Conservation (phyloP, 139 green algal genomes). For the Ulvella scutata region DNA sequence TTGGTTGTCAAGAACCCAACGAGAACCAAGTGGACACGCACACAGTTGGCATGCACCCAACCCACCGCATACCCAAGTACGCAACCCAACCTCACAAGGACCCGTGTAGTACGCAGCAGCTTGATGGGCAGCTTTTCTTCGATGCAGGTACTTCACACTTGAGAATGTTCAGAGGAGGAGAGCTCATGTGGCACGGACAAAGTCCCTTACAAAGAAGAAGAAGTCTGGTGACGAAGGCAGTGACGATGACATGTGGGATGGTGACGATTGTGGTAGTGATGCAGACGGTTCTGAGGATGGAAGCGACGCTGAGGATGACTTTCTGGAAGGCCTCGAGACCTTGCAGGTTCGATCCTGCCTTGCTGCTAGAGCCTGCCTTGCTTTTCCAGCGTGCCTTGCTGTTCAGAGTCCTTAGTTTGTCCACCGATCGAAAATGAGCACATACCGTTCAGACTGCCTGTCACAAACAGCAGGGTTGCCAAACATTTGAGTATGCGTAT, state of each 20-base stretch:
- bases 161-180: background rate
- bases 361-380: no score
- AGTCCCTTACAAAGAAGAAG: background rate
- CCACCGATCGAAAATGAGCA: background rate
- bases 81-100: no score
- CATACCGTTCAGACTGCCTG: background rate
- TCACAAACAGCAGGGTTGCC: background rate
- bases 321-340: background rate
- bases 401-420: no score
- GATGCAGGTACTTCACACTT: background rate
- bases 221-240: background rate
- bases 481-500: background rate
- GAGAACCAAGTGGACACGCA: no score
- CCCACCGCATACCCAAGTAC: no score
- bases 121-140: no score
- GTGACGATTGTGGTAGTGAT: background rate
- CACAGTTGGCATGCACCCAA: no score
- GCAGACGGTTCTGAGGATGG: background rate
- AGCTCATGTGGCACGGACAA: background rate
- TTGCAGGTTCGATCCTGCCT: background rate
- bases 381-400: no score
- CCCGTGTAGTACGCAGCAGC: no score
- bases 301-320: background rate
- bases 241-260: background rate
- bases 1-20: no score